Percentiles rank a stretch among this genome's conserved stretches.
phyloP scores from a whole-genome alignment of 805 yeast species.

The Candida ficus region DNA sequence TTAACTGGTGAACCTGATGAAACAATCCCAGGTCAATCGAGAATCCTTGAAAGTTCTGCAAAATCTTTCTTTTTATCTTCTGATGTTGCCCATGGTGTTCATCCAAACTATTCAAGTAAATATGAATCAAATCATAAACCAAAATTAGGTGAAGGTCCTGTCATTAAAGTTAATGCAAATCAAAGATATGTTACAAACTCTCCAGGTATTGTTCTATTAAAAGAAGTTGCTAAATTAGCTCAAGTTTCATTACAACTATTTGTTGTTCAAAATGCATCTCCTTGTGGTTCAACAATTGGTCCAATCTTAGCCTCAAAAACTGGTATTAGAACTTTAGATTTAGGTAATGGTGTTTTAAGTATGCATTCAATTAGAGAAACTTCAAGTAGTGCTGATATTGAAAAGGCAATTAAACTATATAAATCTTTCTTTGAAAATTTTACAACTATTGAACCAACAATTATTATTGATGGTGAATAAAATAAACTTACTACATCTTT shows the following conservation, averaged over 20 bases:
- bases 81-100: constrained; percentile 96
- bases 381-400: constrained; percentile 74
- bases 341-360: constrained; percentile 87
- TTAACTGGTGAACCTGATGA: constrained; percentile 28
- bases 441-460: constrained; percentile 35
- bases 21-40: constrained; percentile 28
- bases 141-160: constrained; percentile 82
- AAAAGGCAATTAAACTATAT: constrained; percentile 55
- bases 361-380: constrained; percentile 96
- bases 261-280: constrained; percentile 89
- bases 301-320: constrained; percentile 85
- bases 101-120: constrained; percentile 78
- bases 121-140: constrained; percentile 83
- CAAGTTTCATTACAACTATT: constrained; percentile 84
- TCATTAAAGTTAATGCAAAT: constrained; percentile 87
- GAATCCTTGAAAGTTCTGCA: constrained; percentile 52
- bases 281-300: constrained; percentile 96
- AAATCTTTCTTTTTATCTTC: constrained; percentile 87
- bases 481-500: background rate
- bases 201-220: constrained; percentile 76
- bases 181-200: constrained; percentile 95
- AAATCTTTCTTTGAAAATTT: constrained; percentile 52
- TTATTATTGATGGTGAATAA: constrained; percentile 32
- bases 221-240: constrained; percentile 61
- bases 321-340: constrained; percentile 82